These are phyloP conservation scores for Penicillium malachiteum DNA, from an alignment of 495 filamentous ascomycete species.

Conservation along the genomic window DNA sequence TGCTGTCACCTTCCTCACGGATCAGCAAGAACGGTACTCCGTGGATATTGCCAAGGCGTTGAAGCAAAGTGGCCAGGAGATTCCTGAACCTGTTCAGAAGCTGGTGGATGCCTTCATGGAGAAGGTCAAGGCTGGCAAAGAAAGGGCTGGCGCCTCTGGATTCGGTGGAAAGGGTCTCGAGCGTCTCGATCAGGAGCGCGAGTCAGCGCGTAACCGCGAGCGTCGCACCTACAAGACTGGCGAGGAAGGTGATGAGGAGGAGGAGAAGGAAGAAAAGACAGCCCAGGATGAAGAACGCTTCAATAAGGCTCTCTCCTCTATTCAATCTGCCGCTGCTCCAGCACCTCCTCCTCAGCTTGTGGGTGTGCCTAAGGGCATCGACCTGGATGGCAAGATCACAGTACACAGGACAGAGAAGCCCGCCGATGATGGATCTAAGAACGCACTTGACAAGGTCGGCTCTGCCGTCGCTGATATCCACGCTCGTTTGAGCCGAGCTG, in stretches of 20 bases:
- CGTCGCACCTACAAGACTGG: conserved; percentile 87
- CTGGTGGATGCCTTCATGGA: conserved; percentile 69
- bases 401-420: conserved; percentile 72
- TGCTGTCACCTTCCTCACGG: conserved; percentile 90
- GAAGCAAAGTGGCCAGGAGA: conserved; percentile 80
- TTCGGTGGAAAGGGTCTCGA: conserved; percentile 97
- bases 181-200: conserved; percentile 84
- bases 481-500: conserved; percentile 78
- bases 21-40: conserved; percentile 87
- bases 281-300: conserved; percentile 59
- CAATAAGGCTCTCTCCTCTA: conserved; percentile 62
- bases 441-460: conserved; percentile 80
- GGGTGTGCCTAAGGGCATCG: conserved; percentile 62
- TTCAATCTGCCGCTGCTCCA: conserved; percentile 53
- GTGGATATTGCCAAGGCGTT: conserved; percentile 90
- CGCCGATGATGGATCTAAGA: conserved; percentile 51
- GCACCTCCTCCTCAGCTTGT: conserved; percentile 43
- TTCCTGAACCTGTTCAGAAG: conserved; percentile 70
- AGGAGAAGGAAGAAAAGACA: conserved; percentile 69
- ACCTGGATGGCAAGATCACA: conserved; percentile 72
- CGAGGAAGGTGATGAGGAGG: conserved; percentile 74
- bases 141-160: conserved; percentile 69
- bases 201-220: conserved; percentile 77
- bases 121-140: conserved; percentile 90
- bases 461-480: conserved; percentile 85